Evolutionary conservation across 495 filamentous ascomycete genomes (phyloP).

Genomic region (Trichoderma parareesei): DNA sequence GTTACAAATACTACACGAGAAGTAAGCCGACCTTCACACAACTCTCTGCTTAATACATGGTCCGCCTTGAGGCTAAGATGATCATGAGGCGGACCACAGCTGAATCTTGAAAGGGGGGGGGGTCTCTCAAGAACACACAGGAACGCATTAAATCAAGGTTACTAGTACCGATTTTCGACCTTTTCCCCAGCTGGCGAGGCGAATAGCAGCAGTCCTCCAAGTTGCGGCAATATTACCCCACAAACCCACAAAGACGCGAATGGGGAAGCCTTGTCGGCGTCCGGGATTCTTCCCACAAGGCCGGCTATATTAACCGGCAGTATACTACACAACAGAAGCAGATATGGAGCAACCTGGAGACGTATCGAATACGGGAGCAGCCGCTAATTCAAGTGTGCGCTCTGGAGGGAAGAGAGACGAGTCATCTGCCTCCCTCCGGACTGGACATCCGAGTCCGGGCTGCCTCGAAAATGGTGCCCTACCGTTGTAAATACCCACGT

Average conservation of each 20-base stretch:
- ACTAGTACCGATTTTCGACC: neutral
- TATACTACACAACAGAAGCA: neutral
- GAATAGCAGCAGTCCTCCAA: neutral
- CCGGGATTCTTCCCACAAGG: neutral
- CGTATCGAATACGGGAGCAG: constrained; percentile 4
- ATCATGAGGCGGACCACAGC: neutral
- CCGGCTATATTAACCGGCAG: constrained; percentile 8
- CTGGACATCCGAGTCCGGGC: neutral
- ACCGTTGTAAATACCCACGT: neutral
- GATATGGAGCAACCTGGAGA: neutral
- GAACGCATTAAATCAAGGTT: too few species aligned
- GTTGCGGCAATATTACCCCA: neutral
- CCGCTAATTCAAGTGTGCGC: neutral
- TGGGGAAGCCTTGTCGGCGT: constrained; percentile 1
- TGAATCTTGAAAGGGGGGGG: neutral
- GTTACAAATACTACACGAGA: too few species aligned
- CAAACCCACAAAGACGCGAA: constrained; percentile 2
- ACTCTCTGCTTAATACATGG: neutral
- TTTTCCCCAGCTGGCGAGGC: constrained; percentile 5
- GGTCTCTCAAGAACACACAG: too few species aligned
- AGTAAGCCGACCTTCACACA: too few species aligned
- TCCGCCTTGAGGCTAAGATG: neutral
- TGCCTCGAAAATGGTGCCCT: neutral
- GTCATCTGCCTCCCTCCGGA: constrained; percentile 4
- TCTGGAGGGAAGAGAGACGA: neutral